phyloP scores from a whole-genome alignment of 2,329 filamentous ascomycete species.

The Aspergillus flavus region DNA sequence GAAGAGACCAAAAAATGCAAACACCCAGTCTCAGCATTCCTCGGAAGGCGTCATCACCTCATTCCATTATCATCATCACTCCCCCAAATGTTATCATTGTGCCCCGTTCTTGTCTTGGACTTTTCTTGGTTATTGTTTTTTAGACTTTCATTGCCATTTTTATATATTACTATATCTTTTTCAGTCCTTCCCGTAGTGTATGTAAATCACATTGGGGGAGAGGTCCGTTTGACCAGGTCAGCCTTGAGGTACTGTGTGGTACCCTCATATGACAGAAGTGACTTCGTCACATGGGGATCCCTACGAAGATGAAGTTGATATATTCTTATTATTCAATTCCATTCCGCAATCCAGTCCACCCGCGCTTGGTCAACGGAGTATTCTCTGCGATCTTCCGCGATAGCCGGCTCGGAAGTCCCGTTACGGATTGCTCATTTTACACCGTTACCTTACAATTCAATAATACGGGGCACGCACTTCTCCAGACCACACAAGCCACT shows the following conservation, averaged over 20 bases:
- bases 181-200: background rate
- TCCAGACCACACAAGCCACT: conserved; percentile 26
- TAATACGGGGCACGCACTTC: conserved; percentile 28
- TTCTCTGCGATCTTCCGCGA: conserved; percentile 27
- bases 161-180: background rate
- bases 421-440: conserved; percentile 16
- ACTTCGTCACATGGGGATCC: conserved; percentile 20
- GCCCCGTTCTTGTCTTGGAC: conserved; percentile 1
- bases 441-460: conserved; percentile 6
- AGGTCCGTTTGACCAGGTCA: conserved; percentile 15
- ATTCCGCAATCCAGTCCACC: background rate
- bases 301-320: background rate
- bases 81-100: conserved; percentile 11
- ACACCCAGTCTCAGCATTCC: background rate
- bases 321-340: conserved; percentile 2
- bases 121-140: background rate
- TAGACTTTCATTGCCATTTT: background rate
- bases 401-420: conserved; percentile 23
- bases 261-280: conserved; percentile 17
- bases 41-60: conserved; percentile 13
- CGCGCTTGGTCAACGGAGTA: conserved; percentile 7
- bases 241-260: conserved; percentile 6
- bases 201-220: background rate
- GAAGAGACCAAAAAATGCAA: conserved; percentile 8
- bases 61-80: conserved; percentile 13